Conservation (phyloP, 2,329 filamentous ascomycete species). For the Huntiella omanensis region DNA sequence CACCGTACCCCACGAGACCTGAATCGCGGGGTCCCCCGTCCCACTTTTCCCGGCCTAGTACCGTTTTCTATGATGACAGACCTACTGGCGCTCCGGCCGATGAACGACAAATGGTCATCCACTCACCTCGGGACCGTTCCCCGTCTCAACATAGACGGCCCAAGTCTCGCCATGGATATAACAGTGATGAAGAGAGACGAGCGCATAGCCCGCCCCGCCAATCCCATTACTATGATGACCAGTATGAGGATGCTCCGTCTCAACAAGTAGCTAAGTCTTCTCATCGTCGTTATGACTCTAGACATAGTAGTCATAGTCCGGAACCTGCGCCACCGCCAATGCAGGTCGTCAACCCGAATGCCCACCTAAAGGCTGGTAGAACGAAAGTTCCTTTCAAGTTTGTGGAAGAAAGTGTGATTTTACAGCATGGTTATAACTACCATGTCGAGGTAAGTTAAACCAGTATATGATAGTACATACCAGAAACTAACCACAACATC, state of each 20-base stretch:
- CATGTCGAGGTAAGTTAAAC: constrained; percentile 52
- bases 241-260: not conserved
- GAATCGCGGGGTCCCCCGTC: not conserved
- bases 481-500: constrained; percentile 8
- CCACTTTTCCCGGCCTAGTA: constrained; percentile 4
- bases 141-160: not conserved
- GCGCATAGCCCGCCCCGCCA: constrained; percentile 23
- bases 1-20: constrained; percentile 1
- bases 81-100: constrained; percentile 1
- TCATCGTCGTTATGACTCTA: not conserved
- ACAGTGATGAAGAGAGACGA: constrained; percentile 15
- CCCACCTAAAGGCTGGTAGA: constrained; percentile 70
- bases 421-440: constrained; percentile 72
- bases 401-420: constrained; percentile 62
- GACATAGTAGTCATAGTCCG: not conserved
- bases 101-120: constrained; percentile 6
- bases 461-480: not conserved
- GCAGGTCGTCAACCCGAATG: constrained; percentile 33
- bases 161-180: not conserved
- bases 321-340: constrained; percentile 13
- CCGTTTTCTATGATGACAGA: constrained; percentile 8
- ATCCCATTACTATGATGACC: not conserved
- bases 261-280: constrained; percentile 1
- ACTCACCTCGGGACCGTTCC: constrained; percentile 3
- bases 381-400: constrained; percentile 70